These are phyloP conservation scores for Eragrostis nindensis DNA, from an alignment of 176 grass and related monocot species.

Conservation along the genomic window DNA sequence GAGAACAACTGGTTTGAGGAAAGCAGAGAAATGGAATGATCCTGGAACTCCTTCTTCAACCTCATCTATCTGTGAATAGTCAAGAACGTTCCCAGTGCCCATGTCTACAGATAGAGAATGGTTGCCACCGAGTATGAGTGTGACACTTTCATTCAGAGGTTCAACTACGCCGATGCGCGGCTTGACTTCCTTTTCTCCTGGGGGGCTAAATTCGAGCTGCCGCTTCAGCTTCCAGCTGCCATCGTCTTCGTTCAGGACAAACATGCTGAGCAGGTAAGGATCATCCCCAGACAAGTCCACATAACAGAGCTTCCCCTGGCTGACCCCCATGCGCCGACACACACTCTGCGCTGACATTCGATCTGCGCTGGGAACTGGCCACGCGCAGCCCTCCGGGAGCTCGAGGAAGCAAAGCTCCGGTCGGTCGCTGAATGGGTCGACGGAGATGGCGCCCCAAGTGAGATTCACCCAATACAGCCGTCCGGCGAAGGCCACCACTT, in stretches of 20 bases:
- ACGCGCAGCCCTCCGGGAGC: constrained; percentile 24
- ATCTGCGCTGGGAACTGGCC: not conserved
- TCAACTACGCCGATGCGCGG: constrained; percentile 11
- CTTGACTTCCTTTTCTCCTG: not conserved
- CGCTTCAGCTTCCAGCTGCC: constrained; percentile 26
- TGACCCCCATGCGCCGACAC: constrained; percentile 24
- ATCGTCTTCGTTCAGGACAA: not conserved
- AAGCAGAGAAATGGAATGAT: not conserved
- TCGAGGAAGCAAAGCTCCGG: constrained; percentile 25
- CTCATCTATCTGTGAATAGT: too few species aligned
- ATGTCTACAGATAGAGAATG: not conserved
- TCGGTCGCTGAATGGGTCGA: constrained; percentile 43
- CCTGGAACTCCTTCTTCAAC: too few species aligned
- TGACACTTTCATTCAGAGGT: constrained; percentile 1
- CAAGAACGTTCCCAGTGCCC: not conserved
- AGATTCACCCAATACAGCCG: constrained; percentile 38
- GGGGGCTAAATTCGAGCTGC: not conserved
- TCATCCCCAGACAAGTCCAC: constrained; percentile 25
- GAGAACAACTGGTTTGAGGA: not conserved
- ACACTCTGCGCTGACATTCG: not conserved
- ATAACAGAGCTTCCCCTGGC: constrained; percentile 38
- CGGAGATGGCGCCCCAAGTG: constrained; percentile 31
- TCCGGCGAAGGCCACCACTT: constrained; percentile 28
- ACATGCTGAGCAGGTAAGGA: constrained; percentile 28
- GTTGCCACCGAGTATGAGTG: not conserved